A percentile compares a stretch with the other conserved stretches of the same genome.
These are phyloP conservation scores for Entophlyctis helioformis DNA, from an alignment of 192 early-diverging fungal genomes.

Conservation along the genomic window DNA sequence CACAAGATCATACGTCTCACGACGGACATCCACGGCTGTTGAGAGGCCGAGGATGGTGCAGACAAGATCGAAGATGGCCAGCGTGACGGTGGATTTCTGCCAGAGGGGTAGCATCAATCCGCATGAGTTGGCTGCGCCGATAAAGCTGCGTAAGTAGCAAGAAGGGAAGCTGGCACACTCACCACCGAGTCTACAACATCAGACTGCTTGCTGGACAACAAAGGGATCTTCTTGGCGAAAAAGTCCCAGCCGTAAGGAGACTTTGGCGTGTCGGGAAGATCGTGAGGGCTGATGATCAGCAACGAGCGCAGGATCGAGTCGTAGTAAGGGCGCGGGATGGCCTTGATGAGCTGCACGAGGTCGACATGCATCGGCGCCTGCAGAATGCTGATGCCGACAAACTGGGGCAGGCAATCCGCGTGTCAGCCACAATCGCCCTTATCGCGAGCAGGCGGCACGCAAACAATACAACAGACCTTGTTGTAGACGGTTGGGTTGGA, in stretches of 20 bases:
- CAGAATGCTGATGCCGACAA: no score
- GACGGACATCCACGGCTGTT: conserved; percentile 7
- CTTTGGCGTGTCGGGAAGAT: conserved; percentile 23
- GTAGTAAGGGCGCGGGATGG: conserved; percentile 26
- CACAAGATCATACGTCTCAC: conserved; percentile 24
- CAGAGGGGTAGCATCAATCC: neutral
- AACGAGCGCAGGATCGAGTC: conserved; percentile 28
- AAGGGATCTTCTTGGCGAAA: conserved; percentile 18
- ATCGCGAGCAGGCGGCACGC: no score
- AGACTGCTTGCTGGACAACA: conserved; percentile 3
- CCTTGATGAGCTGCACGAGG: conserved; percentile 22
- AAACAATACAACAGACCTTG: no score
- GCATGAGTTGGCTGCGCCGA: neutral
- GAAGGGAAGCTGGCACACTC: conserved; percentile 3
- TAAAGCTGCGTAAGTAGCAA: neutral
- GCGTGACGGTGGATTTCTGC: conserved; percentile 12
- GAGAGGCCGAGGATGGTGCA: conserved; percentile 5
- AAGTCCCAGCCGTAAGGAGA: conserved; percentile 38
- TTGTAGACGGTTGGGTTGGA: neutral
- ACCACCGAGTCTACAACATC: conserved; percentile 24
- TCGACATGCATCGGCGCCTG: conserved; percentile 18
- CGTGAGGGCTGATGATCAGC: conserved; percentile 30
- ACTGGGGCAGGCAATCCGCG: no score
- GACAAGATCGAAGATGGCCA: conserved; percentile 22
- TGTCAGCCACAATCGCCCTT: no score